phyloP scores from a whole-genome alignment of 83 land plant species.

The Picea engelmannii region DNA sequence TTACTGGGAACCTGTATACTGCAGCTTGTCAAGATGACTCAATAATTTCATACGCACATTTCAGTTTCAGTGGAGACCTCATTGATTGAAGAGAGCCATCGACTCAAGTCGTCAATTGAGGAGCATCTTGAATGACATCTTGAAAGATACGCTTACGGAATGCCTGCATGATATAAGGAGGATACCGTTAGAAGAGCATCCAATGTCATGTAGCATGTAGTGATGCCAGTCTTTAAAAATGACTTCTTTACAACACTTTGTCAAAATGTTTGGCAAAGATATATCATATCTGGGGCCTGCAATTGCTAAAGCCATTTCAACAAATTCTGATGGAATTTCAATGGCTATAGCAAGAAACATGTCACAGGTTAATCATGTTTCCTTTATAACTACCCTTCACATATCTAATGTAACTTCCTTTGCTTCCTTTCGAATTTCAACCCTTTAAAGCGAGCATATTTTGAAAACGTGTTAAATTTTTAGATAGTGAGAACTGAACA shows the following conservation, averaged over 20 bases:
- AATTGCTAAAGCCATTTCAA: slow-evolving; percentile 11
- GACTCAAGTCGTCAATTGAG: slow-evolving; percentile 14
- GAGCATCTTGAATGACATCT: slow-evolving; percentile 13
- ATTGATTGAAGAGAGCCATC: slow-evolving; percentile 20
- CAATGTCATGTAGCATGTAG: neutral
- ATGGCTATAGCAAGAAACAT: slow-evolving; percentile 8
- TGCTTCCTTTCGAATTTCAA: neutral
- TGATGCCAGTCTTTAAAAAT: neutral
- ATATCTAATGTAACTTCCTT: neutral
- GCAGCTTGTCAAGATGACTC: slow-evolving; percentile 20
- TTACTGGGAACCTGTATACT: neutral
- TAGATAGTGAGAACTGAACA: neutral
- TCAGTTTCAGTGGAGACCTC: slow-evolving; percentile 9
- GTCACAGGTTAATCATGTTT: slow-evolving; percentile 14
- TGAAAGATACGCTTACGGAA: slow-evolving; percentile 14
- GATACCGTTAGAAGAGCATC: neutral
- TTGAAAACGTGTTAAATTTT: neutral
- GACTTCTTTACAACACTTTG: neutral
- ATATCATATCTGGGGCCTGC: neutral
- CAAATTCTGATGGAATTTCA: slow-evolving; percentile 8
- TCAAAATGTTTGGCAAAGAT: neutral
- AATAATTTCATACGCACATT: slow-evolving; percentile 23
- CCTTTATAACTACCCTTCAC: neutral
- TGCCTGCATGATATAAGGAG: slow-evolving; percentile 7
- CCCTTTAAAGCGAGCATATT: neutral